Percentiles rank a stretch among this genome's conserved stretches.
Conservation (phyloP, 257 asterid species). For the Nicotiana knightiana region DNA sequence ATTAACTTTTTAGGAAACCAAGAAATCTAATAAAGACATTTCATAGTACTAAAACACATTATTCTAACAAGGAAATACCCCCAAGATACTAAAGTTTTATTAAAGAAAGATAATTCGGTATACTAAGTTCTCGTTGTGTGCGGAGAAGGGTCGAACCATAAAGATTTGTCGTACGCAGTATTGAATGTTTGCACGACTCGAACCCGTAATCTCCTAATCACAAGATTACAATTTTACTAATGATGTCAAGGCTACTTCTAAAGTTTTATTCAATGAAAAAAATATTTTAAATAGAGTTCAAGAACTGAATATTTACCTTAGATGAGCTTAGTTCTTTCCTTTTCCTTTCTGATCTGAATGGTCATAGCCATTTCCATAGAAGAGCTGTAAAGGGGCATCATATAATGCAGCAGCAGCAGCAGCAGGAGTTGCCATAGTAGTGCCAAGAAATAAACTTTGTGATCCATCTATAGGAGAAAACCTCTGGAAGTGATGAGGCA, state of each 20-base stretch:
- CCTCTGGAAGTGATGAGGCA: conserved; percentile 52
- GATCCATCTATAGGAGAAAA: conserved; percentile 36
- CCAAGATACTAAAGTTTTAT: background rate
- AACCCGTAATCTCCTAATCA: too few relatives aligned
- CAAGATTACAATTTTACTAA: too few relatives aligned
- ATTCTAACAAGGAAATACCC: conserved; percentile 2
- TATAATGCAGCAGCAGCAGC: conserved; percentile 19
- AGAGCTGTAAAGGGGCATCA: conserved; percentile 50
- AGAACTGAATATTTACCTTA: conserved; percentile 21
- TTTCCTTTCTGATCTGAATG: conserved; percentile 37
- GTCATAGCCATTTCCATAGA: conserved; percentile 33
- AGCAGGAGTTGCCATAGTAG: conserved; percentile 1
- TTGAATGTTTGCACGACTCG: too few relatives aligned
- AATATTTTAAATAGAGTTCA: background rate
- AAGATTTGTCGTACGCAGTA: too few relatives aligned
- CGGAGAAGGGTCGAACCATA: too few relatives aligned
- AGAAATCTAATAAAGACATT: conserved; percentile 12
- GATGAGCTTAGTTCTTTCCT: conserved; percentile 43
- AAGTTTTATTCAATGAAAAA: background rate
- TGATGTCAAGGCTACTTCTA: background rate
- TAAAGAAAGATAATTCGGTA: too few relatives aligned
- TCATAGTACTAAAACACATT: conserved; percentile 15
- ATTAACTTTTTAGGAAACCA: conserved; percentile 18
- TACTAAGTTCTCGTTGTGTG: too few relatives aligned
- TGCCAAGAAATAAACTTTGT: conserved; percentile 36